phyloP scores from a whole-genome alignment of 2,329 filamentous ascomycete genomes.

The Venturiaceae sp. region DNA sequence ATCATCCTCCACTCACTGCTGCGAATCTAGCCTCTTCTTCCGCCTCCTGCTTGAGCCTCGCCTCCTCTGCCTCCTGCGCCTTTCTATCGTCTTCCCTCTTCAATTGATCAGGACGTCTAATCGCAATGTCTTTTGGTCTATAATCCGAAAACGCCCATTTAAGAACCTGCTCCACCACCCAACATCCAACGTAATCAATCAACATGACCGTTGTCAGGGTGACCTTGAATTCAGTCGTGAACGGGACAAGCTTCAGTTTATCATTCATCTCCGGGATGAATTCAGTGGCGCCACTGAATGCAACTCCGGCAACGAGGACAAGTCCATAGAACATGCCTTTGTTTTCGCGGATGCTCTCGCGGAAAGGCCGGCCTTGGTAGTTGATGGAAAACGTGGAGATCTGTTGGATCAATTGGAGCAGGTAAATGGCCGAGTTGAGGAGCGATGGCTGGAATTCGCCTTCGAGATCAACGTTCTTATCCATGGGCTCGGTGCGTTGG shows the following conservation, averaged over 20 bases:
- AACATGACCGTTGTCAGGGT: slow-evolving; percentile 81
- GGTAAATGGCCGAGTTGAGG: slow-evolving; percentile 93
- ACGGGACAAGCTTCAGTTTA: slow-evolving; percentile 85
- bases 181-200: slow-evolving; percentile 80
- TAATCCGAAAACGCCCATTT: slow-evolving; percentile 86
- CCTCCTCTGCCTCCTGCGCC: slow-evolving; percentile 42
- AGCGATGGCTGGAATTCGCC: slow-evolving; percentile 89
- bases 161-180: slow-evolving; percentile 73
- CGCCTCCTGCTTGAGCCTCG: slow-evolving; percentile 23
- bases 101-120: slow-evolving; percentile 77
- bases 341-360: slow-evolving; percentile 91
- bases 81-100: slow-evolving; percentile 64
- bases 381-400: slow-evolving; percentile 99
- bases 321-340: slow-evolving; percentile 98
- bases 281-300: slow-evolving; percentile 90
- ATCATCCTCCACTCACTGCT: not conserved
- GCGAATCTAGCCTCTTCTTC: slow-evolving; percentile 5
- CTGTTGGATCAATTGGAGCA: slow-evolving; percentile 95
- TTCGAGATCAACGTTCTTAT: slow-evolving; percentile 71
- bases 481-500: slow-evolving; percentile 69
- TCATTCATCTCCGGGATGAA: slow-evolving; percentile 93
- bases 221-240: slow-evolving; percentile 77
- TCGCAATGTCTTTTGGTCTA: slow-evolving; percentile 85
- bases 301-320: slow-evolving; percentile 76
- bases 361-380: slow-evolving; percentile 97